Evolutionary conservation across 2,329 filamentous ascomycete species (phyloP).

Genomic region (Calycina marina): DNA sequence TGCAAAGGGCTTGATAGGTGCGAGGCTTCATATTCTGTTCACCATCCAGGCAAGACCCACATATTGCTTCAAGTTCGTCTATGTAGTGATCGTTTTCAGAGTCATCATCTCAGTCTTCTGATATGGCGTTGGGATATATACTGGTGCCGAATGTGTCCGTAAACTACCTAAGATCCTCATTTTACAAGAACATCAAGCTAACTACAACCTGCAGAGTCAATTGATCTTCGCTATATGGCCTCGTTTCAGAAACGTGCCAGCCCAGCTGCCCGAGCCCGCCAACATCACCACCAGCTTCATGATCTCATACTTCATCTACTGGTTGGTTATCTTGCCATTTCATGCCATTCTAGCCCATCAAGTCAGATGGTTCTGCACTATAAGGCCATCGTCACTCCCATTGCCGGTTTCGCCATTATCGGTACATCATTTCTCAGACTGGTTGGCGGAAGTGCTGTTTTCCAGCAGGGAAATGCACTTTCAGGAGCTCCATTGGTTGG

Average conservation of each 20-base stretch:
- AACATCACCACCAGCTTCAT: constrained; percentile 40
- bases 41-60: constrained; percentile 5
- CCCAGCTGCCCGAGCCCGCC: constrained; percentile 30
- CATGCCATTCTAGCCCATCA: constrained; percentile 31
- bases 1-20: not conserved
- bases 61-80: constrained; percentile 9
- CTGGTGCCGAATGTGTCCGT: not conserved
- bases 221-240: constrained; percentile 16
- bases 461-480: constrained; percentile 4
- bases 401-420: constrained; percentile 9
- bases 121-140: constrained; percentile 16
- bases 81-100: constrained; percentile 17
- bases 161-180: not conserved
- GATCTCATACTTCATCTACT: constrained; percentile 33
- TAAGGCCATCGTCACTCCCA: constrained; percentile 26
- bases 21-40: constrained; percentile 7
- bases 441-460: constrained; percentile 5
- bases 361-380: constrained; percentile 34
- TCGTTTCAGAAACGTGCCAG: constrained; percentile 20
- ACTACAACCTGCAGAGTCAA: constrained; percentile 14
- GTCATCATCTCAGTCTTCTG: constrained; percentile 28
- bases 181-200: not conserved
- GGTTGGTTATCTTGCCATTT: constrained; percentile 18
- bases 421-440: constrained; percentile 6
- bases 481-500: constrained; percentile 4